These are phyloP conservation scores for Aspergillus eucalypticola DNA, from an alignment of 2,329 filamentous ascomycete species.

Conservation along the genomic window DNA sequence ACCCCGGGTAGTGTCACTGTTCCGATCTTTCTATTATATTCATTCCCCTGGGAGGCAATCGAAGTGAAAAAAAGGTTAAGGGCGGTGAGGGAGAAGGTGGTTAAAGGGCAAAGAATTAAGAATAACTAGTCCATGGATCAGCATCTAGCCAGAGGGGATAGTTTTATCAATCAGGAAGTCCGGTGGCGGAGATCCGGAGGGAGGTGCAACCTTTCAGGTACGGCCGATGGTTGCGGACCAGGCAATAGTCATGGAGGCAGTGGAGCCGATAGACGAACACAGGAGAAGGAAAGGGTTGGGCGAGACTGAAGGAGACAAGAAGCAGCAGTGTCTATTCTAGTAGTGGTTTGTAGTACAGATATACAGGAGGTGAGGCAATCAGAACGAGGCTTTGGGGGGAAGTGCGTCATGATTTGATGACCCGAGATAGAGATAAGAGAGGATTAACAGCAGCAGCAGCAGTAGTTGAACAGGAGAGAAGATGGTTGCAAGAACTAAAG, in stretches of 20 bases:
- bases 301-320: slow-evolving; percentile 4
- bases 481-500: slow-evolving; percentile 6
- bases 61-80: not conserved
- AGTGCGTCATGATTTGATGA: slow-evolving; percentile 38
- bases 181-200: slow-evolving; percentile 1
- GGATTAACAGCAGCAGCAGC: slow-evolving; percentile 2
- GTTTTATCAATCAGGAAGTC: slow-evolving; percentile 1
- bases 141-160: not conserved
- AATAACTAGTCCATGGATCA: slow-evolving; percentile 4
- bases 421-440: slow-evolving; percentile 15
- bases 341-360: slow-evolving; percentile 18
- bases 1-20: slow-evolving; percentile 3
- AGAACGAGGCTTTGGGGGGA: slow-evolving; percentile 27
- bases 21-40: slow-evolving; percentile 11
- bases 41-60: not conserved
- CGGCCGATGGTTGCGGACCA: slow-evolving; percentile 5
- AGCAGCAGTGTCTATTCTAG: slow-evolving; percentile 7
- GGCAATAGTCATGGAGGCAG: slow-evolving; percentile 8
- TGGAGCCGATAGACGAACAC: slow-evolving; percentile 1
- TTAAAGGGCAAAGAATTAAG: not conserved
- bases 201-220: slow-evolving; percentile 6
- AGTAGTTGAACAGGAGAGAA: not conserved
- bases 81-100: not conserved
- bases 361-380: slow-evolving; percentile 25
- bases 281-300: not conserved